These are phyloP conservation scores for Eimeria acervulina DNA, from an alignment of 169 alveolate species.

Conservation along the genomic window DNA sequence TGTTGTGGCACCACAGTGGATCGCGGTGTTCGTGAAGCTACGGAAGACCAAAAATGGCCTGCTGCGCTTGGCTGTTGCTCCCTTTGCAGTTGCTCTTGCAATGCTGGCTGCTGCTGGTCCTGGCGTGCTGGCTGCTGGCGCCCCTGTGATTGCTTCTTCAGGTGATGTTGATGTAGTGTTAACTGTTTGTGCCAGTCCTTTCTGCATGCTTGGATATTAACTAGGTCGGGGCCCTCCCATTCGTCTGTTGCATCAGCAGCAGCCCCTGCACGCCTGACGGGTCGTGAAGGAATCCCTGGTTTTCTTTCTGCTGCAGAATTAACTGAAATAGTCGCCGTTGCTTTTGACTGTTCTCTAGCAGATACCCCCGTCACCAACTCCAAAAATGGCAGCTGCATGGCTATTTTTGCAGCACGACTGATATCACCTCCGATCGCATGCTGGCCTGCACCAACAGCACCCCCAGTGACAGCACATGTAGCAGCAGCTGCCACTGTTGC, in stretches of 20 bases:
- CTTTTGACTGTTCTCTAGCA: neutral
- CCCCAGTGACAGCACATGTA: neutral
- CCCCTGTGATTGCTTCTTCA: neutral
- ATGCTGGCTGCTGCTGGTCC: constrained; percentile 7
- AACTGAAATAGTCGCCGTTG: neutral
- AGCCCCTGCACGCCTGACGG: neutral
- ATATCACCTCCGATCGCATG: neutral
- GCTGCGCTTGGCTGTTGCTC: neutral
- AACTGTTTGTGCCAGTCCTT: neutral
- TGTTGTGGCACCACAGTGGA: neutral
- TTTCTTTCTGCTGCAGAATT: neutral
- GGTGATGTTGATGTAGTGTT: neutral
- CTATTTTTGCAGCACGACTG: neutral
- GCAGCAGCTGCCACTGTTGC: neutral
- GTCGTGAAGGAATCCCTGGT: neutral
- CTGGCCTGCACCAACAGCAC: neutral
- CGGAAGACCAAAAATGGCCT: neutral
- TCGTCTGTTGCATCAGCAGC: constrained; percentile 59
- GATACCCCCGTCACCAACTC: neutral
- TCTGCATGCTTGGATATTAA: neutral
- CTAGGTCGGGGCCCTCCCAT: constrained; percentile 62
- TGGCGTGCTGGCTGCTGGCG: neutral
- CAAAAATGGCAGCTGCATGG: neutral
- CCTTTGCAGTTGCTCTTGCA: neutral
- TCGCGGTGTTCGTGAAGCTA: neutral